Evolutionary conservation across 2,329 filamentous ascomycete genomes (phyloP), one percentile per base, ranked within the genome.

Genomic region (Bipolaris victoriae): DNA sequence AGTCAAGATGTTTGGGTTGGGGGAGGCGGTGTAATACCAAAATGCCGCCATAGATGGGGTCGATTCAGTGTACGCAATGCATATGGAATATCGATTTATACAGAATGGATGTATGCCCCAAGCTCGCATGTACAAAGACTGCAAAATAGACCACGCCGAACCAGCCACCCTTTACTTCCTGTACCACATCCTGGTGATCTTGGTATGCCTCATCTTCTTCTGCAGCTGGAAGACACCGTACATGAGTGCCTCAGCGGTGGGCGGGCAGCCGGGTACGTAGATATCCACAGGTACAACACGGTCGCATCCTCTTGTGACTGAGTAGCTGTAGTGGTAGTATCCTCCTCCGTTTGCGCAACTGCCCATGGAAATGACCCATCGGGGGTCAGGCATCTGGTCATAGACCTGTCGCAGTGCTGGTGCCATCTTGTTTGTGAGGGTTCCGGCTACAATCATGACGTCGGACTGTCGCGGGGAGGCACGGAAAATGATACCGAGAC

Each of bases 371-470:
- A 90, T 85, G 20, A 94, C 91, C 91, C 91, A 96, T 73, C 90
- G 86, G 24, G 92, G 92, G 31, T 96, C 92, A 29, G 92, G 91
- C 92, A 96, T 96, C 82, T 96, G 92, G 78, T 97, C 92, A 81
- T 97, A 97, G 61, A 96, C 89, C 80, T 95, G 91, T 77, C 92
- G 85, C 73, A 97, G 81, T 33, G 92, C 92, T 2, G 92, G 91
- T 1, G 91, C 92, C 92, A 97, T 97, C 83, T 97, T 97, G 84
- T 97, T 97, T 68, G 91, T 96, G 61, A 97, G 85, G 29, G 92
- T 97, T 58, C 92, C 92, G 24, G 92, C 92, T 29, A 97, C 92
- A 71, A 97, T 95, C 91, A 97, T 96, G 65, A 96, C 90, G 77
- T 97, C 92, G 56, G 91, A 91, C 79, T 96, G 92, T 63, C 92